phyloP scores from a whole-genome alignment of 371 early-diverging fungal species.

The Mucor circinelloides region DNA sequence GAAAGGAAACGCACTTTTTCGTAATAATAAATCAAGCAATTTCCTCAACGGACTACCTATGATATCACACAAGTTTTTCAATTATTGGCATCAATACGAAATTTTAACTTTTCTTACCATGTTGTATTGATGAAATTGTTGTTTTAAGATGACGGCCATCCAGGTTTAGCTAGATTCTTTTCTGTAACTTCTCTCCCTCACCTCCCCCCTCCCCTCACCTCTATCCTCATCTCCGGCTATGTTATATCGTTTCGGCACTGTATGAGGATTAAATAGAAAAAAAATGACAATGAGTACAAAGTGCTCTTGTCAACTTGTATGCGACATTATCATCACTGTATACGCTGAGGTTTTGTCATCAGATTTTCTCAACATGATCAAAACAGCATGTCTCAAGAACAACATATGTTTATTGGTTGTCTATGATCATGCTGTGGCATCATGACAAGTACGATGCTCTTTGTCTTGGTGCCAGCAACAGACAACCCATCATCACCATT shows the following conservation, averaged over 20 bases:
- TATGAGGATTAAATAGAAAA: not conserved
- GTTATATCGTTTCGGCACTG: not conserved
- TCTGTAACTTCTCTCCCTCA: not conserved
- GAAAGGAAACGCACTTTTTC: not conserved
- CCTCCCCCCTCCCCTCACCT: too few relatives aligned
- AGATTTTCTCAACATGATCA: not conserved
- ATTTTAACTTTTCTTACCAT: not conserved
- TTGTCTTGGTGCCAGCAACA: not conserved
- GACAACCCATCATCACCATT: too few relatives aligned
- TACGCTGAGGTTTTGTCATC: not conserved
- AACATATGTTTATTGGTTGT: not conserved
- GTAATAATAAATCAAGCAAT: not conserved
- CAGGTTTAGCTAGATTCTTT: not conserved
- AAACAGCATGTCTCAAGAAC: not conserved
- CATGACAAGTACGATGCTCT: not conserved
- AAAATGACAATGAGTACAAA: not conserved
- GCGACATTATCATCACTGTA: not conserved
- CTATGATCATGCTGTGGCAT: not conserved
- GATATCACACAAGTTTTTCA: not conserved
- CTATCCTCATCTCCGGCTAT: too few relatives aligned
- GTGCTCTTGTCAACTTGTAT: not conserved
- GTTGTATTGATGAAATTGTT: not conserved
- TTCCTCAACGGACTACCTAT: not conserved
- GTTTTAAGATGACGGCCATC: not conserved
- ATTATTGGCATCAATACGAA: too few relatives aligned